Evolutionary conservation across 805 yeast species (phyloP).

Genomic region (Danielia oregonensis): DNA sequence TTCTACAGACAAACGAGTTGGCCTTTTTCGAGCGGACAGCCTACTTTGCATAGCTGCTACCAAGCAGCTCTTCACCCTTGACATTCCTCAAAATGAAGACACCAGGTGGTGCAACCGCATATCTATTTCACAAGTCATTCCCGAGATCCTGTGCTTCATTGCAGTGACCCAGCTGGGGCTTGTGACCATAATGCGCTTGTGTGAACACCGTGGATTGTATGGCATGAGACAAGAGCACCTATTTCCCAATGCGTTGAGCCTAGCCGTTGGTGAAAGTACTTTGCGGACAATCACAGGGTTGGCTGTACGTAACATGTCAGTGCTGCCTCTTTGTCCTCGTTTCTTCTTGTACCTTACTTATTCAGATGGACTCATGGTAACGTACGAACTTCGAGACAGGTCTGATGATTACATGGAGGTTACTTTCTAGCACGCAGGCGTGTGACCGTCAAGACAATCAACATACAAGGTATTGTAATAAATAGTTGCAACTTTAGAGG

Average conservation of each 20-base stretch:
- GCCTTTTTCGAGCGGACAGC: constrained; percentile 11
- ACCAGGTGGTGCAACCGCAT: constrained; percentile 31
- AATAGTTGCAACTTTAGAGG: background rate
- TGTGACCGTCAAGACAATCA: background rate
- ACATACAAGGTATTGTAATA: background rate
- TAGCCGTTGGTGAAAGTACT: constrained; percentile 25
- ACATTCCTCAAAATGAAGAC: constrained; percentile 20
- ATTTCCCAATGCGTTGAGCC: constrained; percentile 32
- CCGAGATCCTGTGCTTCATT: constrained; percentile 31
- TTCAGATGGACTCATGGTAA: constrained; percentile 28
- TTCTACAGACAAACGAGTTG: constrained; percentile 10
- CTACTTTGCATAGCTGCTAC: constrained; percentile 12
- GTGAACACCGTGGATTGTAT: constrained; percentile 32
- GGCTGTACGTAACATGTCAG: constrained; percentile 23
- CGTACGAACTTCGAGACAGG: constrained; percentile 10
- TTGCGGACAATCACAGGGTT: constrained; percentile 34
- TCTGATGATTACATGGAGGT: background rate
- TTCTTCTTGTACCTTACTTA: constrained; percentile 30
- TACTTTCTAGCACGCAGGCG: background rate
- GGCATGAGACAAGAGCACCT: constrained; percentile 44
- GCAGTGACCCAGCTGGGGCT: constrained; percentile 38
- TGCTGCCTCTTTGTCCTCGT: constrained; percentile 18
- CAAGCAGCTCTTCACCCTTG: constrained; percentile 6
- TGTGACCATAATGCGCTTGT: constrained; percentile 33
- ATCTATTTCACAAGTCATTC: constrained; percentile 31